phyloP scores from a whole-genome alignment of 2,329 filamentous ascomycete genomes.

The Claviceps spartinae region DNA sequence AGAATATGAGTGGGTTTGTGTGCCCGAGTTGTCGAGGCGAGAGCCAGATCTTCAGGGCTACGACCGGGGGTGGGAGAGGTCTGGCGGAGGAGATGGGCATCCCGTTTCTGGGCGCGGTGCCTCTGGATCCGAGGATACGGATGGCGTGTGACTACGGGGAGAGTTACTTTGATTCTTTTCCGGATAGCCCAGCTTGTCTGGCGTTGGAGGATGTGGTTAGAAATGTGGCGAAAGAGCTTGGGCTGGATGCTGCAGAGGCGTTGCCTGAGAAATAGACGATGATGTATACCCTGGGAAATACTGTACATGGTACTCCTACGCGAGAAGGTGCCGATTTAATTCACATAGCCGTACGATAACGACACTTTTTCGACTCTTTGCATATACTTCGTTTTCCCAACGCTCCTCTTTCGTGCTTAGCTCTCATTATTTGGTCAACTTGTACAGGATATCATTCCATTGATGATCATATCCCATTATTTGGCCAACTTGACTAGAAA shows the following conservation, averaged over 20 bases:
- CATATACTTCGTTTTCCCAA: too few relatives aligned
- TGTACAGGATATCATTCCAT: too few relatives aligned
- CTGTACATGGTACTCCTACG: background rate
- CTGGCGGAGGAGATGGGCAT: slow-evolving; percentile 79
- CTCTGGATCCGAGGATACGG: slow-evolving; percentile 82
- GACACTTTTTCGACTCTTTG: too few relatives aligned
- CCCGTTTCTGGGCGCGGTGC: slow-evolving; percentile 79
- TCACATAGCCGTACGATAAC: background rate
- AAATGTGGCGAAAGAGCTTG: slow-evolving; percentile 52
- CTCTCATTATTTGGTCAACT: too few relatives aligned
- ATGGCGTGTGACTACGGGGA: slow-evolving; percentile 97
- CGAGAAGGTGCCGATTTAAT: background rate
- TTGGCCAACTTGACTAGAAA: too few relatives aligned
- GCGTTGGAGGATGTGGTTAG: slow-evolving; percentile 73
- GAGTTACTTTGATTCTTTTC: slow-evolving; percentile 89
- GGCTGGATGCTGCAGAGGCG: slow-evolving; percentile 43
- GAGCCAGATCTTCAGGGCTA: slow-evolving; percentile 78
- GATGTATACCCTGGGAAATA: slow-evolving; percentile 1
- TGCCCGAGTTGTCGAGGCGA: slow-evolving; percentile 79
- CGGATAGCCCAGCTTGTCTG: slow-evolving; percentile 78
- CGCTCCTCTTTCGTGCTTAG: too few relatives aligned
- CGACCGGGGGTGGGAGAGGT: slow-evolving; percentile 71
- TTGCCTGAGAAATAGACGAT: slow-evolving; percentile 26
- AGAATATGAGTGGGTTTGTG: slow-evolving; percentile 97
- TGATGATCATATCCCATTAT: too few relatives aligned